Percentiles rank a stretch among this genome's conserved stretches.
Evolutionary conservation across 2,329 filamentous ascomycete genomes (phyloP).

Genomic region (Mycosphaerella arachidis): DNA sequence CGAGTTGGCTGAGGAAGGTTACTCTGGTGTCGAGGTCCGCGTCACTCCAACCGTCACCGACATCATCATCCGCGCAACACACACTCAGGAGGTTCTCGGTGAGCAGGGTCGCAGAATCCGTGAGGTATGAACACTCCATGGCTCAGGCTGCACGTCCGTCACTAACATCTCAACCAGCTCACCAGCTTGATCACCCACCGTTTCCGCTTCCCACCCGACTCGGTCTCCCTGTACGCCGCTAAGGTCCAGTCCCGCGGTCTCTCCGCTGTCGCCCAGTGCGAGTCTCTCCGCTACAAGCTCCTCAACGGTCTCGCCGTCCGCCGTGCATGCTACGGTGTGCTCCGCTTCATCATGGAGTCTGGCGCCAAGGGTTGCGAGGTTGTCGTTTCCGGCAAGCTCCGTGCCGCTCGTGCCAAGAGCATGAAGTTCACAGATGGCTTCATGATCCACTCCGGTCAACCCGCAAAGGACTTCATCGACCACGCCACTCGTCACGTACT

Average conservation of each 20-base stretch:
- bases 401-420: conserved; percentile 97
- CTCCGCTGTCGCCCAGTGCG: conserved; percentile 98
- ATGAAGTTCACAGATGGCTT: conserved; percentile 99
- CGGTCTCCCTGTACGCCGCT: conserved; percentile 98
- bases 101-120: conserved; percentile 99
- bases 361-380: conserved; percentile 99
- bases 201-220: conserved; percentile 99
- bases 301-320: conserved; percentile 99
- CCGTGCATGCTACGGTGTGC: conserved; percentile 98
- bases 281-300: conserved; percentile 99
- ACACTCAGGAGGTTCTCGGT: conserved; percentile 99
- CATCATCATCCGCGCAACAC: conserved; percentile 99
- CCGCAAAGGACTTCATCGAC: conserved; percentile 99
- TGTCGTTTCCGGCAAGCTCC: conserved; percentile 97
- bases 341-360: conserved; percentile 98
- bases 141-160: background rate
- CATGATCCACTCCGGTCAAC: conserved; percentile 99
- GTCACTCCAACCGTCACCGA: conserved; percentile 99
- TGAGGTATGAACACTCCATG: conserved; percentile 47
- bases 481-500: conserved; percentile 97
- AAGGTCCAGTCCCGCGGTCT: conserved; percentile 99
- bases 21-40: conserved; percentile 99
- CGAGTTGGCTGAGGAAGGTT: conserved; percentile 99
- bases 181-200: conserved; percentile 99
- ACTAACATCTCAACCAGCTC: conserved; percentile 50